These are phyloP conservation scores for Globisporangium iwayamae DNA, from an alignment of 352 stramenopile genomes.

Conservation along the genomic window DNA sequence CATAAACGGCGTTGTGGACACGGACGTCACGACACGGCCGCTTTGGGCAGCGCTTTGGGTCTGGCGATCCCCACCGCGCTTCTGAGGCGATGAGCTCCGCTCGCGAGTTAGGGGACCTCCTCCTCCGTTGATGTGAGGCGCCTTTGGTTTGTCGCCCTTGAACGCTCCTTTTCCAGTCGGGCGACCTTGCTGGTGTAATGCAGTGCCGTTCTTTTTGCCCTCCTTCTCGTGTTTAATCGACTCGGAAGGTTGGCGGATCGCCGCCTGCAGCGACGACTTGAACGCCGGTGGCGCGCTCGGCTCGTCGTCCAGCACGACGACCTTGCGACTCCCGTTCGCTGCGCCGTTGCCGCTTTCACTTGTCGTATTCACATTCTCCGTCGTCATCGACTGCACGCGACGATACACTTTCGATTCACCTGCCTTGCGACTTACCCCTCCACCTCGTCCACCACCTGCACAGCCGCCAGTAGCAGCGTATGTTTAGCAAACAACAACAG, in stretches of 20 bases:
- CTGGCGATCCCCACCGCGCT: conserved; percentile 15
- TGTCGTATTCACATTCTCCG: conserved; percentile 1
- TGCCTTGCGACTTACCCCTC: conserved; percentile 8
- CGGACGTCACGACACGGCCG: conserved; percentile 23
- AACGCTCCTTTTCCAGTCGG: neutral
- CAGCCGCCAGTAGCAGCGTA: neutral
- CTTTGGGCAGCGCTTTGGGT: conserved; percentile 12
- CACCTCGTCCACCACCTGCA: conserved; percentile 18
- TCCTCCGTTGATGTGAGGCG: neutral
- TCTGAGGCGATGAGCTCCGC: conserved; percentile 18
- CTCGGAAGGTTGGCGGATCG: conserved; percentile 15
- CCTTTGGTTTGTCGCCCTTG: conserved; percentile 10
- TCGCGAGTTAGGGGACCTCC: neutral
- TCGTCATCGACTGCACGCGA: conserved; percentile 7
- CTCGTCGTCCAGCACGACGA: conserved; percentile 12
- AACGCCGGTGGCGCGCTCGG: conserved; percentile 32
- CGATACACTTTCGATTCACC: conserved; percentile 11
- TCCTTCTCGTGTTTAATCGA: conserved; percentile 10
- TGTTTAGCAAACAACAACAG: neutral
- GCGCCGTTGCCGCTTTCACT: neutral
- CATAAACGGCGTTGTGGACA: neutral
- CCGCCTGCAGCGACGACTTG: conserved; percentile 47
- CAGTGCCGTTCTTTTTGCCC: conserved; percentile 12
- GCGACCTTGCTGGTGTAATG: neutral
- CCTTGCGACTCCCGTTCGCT: conserved; percentile 9